Evolutionary conservation across 352 stramenopile genomes (phyloP).

Genomic region (Phytophthora vignae): DNA sequence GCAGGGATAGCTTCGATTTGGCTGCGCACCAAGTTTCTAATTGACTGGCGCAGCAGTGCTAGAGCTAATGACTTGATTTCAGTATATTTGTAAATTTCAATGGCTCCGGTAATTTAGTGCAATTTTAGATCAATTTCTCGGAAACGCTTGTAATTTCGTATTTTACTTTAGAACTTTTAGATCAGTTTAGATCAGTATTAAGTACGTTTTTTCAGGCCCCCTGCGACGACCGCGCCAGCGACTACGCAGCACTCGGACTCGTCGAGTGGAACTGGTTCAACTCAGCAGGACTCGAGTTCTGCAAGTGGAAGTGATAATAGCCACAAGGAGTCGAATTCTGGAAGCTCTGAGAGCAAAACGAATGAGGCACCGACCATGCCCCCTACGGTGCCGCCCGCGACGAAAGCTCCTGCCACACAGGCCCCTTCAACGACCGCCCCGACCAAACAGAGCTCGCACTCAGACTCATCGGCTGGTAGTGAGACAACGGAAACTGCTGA

Average conservation of each 20-base stretch:
- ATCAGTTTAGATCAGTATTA: too few species aligned
- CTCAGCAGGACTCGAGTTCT: not conserved
- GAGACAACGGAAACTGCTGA: slow-evolving; percentile 2
- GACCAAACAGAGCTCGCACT: not conserved
- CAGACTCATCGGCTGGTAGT: not conserved
- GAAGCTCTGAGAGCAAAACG: not conserved
- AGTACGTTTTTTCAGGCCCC: too few species aligned
- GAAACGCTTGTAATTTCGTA: too few species aligned
- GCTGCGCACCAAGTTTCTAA: too few species aligned
- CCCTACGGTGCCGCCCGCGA: slow-evolving; percentile 11
- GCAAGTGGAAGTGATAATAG: not conserved
- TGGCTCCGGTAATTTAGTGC: too few species aligned
- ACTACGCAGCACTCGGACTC: not conserved
- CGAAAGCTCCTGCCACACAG: slow-evolving; percentile 1
- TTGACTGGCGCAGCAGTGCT: too few species aligned
- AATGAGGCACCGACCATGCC: slow-evolving; percentile 10
- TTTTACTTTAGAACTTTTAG: too few species aligned
- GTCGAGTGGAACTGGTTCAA: slow-evolving; percentile 3
- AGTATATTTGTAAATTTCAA: too few species aligned
- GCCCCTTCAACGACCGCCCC: not conserved
- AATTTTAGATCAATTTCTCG: too few species aligned
- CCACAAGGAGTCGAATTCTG: not conserved
- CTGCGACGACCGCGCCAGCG: not conserved
- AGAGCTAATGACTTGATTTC: too few species aligned
- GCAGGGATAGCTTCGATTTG: too few species aligned